Evolutionary conservation across 805 yeast species (phyloP).

Genomic region (Debaryomyces prosopidis): DNA sequence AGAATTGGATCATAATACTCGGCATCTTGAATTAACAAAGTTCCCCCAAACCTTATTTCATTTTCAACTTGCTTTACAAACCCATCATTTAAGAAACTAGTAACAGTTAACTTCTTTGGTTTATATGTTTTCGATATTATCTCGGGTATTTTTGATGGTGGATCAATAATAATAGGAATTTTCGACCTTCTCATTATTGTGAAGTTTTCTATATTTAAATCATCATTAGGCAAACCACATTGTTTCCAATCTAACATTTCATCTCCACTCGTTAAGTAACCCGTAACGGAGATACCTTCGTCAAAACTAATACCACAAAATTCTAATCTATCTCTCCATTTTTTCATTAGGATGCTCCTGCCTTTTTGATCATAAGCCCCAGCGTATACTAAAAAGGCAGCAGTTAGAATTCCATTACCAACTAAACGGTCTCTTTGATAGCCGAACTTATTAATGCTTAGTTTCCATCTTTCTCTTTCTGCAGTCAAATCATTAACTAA

Average conservation of each 20-base stretch:
- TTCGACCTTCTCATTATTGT: conserved; percentile 44
- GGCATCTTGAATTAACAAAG: conserved; percentile 72
- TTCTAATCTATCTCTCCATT: conserved; percentile 38
- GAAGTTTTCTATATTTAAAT: conserved; percentile 62
- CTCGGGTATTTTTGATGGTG: conserved; percentile 49
- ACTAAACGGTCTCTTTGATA: conserved; percentile 45
- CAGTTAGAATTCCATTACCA: conserved; percentile 66
- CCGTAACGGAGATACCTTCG: conserved; percentile 28
- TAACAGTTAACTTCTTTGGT: conserved; percentile 44
- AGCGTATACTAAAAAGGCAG: conserved; percentile 61
- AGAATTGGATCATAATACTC: conserved; percentile 79
- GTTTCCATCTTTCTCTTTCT: conserved; percentile 78
- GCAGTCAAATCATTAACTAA: conserved; percentile 62
- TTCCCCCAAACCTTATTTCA: conserved; percentile 80
- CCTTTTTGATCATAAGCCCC: conserved; percentile 57
- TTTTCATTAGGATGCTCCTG: conserved; percentile 34
- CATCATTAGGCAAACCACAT: conserved; percentile 57
- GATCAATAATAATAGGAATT: conserved; percentile 71
- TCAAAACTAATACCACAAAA: conserved; percentile 41
- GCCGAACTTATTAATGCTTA: conserved; percentile 52
- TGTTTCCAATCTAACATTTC: conserved; percentile 53
- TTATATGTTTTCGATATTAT: conserved; percentile 33
- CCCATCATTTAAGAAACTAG: conserved; percentile 72
- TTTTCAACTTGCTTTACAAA: conserved; percentile 73
- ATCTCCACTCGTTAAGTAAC: conserved; percentile 39